phyloP scores from a whole-genome alignment of 768 basidiomycete genomes.

The Russula earlei region DNA sequence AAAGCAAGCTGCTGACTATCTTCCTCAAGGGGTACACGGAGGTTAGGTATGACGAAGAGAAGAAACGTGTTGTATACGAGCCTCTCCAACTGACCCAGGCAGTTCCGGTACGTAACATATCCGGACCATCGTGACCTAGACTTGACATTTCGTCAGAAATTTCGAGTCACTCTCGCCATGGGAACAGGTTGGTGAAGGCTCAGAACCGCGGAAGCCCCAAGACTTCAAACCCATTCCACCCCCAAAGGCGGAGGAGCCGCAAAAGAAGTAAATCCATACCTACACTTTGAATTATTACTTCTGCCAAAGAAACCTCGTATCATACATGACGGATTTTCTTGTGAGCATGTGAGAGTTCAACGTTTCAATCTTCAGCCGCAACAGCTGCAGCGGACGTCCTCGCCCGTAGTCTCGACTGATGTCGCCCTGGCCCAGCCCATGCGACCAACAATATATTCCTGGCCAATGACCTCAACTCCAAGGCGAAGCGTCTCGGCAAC shows the following conservation, averaged over 20 bases:
- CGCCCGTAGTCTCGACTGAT: conserved; percentile 12
- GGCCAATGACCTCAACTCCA: conserved; percentile 83
- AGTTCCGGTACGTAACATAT: conserved; percentile 66
- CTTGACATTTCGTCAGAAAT: conserved; percentile 46
- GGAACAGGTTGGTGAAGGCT: conserved; percentile 83
- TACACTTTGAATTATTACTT: conserved; percentile 4
- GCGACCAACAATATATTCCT: conserved; percentile 78
- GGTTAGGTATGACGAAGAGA: conserved; percentile 94
- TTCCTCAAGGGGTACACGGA: conserved; percentile 86
- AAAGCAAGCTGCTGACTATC: neutral
- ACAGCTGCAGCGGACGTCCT: neutral
- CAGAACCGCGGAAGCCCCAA: conserved; percentile 47
- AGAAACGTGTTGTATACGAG: conserved; percentile 95
- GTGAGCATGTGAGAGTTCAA: neutral
- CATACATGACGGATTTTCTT: neutral
- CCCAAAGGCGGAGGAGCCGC: conserved; percentile 60
- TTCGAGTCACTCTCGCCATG: conserved; percentile 90
- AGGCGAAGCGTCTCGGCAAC: conserved; percentile 80
- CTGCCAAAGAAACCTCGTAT: neutral
- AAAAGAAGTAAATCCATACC: conserved; percentile 55
- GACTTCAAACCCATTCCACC: conserved; percentile 70
- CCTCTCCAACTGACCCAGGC: conserved; percentile 96
- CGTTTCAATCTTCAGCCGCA: conserved; percentile 3
- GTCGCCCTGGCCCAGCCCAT: conserved; percentile 63
- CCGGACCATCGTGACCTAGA: neutral